These are phyloP conservation scores for Lepidium aucheri DNA, from an alignment of 345 rosid genomes.

Conservation along the genomic window DNA sequence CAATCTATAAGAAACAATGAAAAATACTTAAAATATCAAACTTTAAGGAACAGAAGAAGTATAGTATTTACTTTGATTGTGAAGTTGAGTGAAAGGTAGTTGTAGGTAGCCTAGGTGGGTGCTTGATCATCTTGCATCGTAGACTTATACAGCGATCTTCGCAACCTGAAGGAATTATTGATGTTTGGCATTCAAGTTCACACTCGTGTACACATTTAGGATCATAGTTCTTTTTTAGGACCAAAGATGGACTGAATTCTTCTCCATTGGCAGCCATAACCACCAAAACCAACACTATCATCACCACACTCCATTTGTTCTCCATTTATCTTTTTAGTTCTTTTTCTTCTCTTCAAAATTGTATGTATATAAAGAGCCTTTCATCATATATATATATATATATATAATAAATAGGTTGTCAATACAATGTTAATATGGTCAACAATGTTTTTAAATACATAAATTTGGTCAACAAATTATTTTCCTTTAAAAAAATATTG, in stretches of 20 bases:
- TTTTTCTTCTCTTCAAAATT: neutral
- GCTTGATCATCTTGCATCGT: neutral
- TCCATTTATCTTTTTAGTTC: neutral
- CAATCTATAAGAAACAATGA: too few relatives aligned
- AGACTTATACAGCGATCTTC: neutral
- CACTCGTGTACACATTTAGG: neutral
- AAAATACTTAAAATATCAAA: too few relatives aligned
- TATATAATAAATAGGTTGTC: too few relatives aligned
- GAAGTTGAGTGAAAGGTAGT: neutral
- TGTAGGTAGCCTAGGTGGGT: neutral
- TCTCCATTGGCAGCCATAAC: neutral
- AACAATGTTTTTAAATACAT: too few relatives aligned
- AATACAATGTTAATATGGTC: too few relatives aligned
- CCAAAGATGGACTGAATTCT: neutral
- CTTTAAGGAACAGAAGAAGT: too few relatives aligned
- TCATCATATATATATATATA: too few relatives aligned
- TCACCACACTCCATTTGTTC: neutral
- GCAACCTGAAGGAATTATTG: neutral
- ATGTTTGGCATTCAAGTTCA: neutral
- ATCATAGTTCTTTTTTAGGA: too few relatives aligned
- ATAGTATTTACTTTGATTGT: neutral
- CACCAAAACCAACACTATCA: neutral
- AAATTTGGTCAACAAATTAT: too few relatives aligned
- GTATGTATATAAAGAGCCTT: too few relatives aligned
- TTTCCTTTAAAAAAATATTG: too few relatives aligned